These are phyloP conservation scores for Escovopsis sp. DNA, from an alignment of 2,329 filamentous ascomycete genomes.

Conservation along the genomic window DNA sequence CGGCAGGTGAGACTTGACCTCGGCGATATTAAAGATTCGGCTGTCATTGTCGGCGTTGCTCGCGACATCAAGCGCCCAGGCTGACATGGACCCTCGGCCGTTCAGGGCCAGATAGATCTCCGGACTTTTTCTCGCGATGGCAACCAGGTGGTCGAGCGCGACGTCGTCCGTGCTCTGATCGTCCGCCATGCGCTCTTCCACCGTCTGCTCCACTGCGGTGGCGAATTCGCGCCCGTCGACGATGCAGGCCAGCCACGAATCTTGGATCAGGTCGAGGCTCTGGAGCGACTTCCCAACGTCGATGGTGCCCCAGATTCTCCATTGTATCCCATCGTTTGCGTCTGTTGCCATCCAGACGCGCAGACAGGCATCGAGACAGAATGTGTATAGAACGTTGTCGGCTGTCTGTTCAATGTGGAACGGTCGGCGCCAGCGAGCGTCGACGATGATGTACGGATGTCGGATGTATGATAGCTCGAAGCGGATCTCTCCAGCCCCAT, in stretches of 20 bases:
- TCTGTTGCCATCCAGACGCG: conserved; percentile 75
- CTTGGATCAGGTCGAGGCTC: conserved; percentile 11
- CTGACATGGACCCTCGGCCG: conserved; percentile 72
- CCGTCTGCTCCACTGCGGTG: conserved; percentile 59
- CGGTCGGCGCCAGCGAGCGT: conserved; percentile 72
- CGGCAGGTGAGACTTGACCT: conserved; percentile 48
- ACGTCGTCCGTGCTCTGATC: conserved; percentile 48
- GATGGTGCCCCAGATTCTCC: conserved; percentile 69
- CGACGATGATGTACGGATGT: conserved; percentile 71
- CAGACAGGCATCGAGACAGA: conserved; percentile 66
- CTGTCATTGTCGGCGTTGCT: conserved; percentile 50
- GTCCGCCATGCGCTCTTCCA: conserved; percentile 43
- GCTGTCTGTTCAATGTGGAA: conserved; percentile 62
- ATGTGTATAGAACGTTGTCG: conserved; percentile 81
- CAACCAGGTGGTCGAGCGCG: conserved; percentile 70
- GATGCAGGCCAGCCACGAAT: conserved; percentile 46
- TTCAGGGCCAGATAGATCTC: conserved; percentile 83
- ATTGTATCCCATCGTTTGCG: conserved; percentile 51
- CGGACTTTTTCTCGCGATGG: conserved; percentile 69
- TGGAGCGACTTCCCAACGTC: conserved; percentile 62
- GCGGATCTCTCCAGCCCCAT: conserved; percentile 65
- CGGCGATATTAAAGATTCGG: conserved; percentile 74
- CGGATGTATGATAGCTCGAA: conserved; percentile 85
- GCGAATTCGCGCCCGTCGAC: conserved; percentile 71
- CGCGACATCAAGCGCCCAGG: conserved; percentile 78